Base-by-base conservation (phyloP, 441 rosid species). In the Eruca vesicaria region DNA sequence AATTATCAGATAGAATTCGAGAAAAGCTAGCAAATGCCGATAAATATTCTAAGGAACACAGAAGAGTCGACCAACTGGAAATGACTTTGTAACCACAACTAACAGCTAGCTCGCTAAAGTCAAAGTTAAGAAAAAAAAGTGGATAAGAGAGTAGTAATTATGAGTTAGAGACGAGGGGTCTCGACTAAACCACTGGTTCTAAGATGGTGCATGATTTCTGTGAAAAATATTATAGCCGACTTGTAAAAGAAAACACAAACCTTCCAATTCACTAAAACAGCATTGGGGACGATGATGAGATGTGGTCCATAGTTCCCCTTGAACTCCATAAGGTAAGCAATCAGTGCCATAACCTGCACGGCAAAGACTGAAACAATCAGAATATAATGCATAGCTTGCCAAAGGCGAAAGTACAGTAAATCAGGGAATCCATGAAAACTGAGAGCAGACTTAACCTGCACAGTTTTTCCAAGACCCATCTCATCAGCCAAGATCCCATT, bases 381-480 rank as follows among this genome's bases (percentile, higher is more conserved):
- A 58, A 63, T 28, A 48, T 63, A 48, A 35, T 69, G 61, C 60
- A 26, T 57, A 57, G 75, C 75, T 63, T 8, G 55, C 16, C 12
- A 32, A 26, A 78, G 68, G 63, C 18, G 0, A 69, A 41, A 68
- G 38, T 56, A 73, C 26, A 68, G 23, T 68, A n/a, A 72, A 45
- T 61, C 23, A 32, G 59, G 36, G 52, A 77, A 67, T 38, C 67
- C 77, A 52, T 23, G 41, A 66, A 79, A 67, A 72, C 0, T 48
- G 23, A 43, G 68, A 62, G 35, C 29, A 72, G 71, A 76, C 53
- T 43, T 78, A 64, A 94, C 99, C 99, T 97, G 99, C 60, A 97
- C 99, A 74, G 99, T 97, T 88, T 97, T 97, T 56, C 99, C 99
- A 79, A 97, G 97, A 77, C 99, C 99, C 99, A 97, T 97, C 86